phyloP scores from a whole-genome alignment of 495 filamentous ascomycete species.

The Penicillium angulare region DNA sequence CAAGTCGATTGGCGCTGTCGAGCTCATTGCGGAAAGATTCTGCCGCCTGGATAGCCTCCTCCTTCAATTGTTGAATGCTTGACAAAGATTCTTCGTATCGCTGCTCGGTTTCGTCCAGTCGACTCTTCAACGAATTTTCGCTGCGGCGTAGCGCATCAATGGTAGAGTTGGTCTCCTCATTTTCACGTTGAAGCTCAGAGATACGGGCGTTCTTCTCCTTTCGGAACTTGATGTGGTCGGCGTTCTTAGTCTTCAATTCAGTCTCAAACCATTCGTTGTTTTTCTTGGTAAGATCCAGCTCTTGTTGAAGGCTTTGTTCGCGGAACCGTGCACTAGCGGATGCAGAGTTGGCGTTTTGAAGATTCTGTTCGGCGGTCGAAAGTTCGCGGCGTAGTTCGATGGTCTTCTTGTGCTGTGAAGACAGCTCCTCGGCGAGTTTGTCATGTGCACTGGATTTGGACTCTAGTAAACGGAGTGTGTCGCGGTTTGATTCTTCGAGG shows the following conservation, averaged over 20 bases:
- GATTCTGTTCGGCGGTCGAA: slow-evolving; percentile 72
- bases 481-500: slow-evolving; percentile 87
- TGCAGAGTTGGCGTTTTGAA: slow-evolving; percentile 75
- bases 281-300: slow-evolving; percentile 78
- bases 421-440: slow-evolving; percentile 78
- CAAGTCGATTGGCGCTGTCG: slow-evolving; percentile 73
- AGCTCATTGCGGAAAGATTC: slow-evolving; percentile 82
- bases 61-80: slow-evolving; percentile 79
- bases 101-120: slow-evolving; percentile 77
- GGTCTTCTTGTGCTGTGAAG: slow-evolving; percentile 82
- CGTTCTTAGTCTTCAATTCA: slow-evolving; percentile 84
- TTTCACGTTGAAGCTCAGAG: slow-evolving; percentile 79
- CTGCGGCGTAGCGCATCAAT: slow-evolving; percentile 75
- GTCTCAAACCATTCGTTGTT: slow-evolving; percentile 90
- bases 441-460: slow-evolving; percentile 87
- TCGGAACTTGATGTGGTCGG: slow-evolving; percentile 83
- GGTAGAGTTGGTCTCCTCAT: slow-evolving; percentile 75
- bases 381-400: slow-evolving; percentile 78
- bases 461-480: slow-evolving; percentile 82
- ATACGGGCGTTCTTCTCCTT: slow-evolving; percentile 91
- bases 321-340: slow-evolving; percentile 77
- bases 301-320: slow-evolving; percentile 83
- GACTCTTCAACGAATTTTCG: slow-evolving; percentile 74
- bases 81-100: slow-evolving; percentile 81
- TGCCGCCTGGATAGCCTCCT: slow-evolving; percentile 71